A percentile compares a stretch with the other conserved stretches of the same genome.
Conservation (phyloP, 2,329 filamentous ascomycete genomes). For the Thermothelomyces thermophilus region DNA sequence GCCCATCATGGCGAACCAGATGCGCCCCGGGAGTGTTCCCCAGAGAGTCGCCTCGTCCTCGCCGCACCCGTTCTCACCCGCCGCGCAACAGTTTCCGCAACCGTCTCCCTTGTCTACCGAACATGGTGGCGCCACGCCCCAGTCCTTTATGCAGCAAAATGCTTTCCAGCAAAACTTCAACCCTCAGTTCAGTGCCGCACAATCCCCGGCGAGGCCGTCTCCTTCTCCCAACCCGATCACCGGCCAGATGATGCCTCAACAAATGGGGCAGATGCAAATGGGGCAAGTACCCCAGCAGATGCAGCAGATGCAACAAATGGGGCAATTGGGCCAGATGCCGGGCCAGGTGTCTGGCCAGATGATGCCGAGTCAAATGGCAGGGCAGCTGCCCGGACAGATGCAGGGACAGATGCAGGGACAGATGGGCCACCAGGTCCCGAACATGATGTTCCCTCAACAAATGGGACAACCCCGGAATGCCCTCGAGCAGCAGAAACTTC, state of each 20-base stretch:
- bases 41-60: constrained; percentile 87
- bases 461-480: constrained; percentile 44
- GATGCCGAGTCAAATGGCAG: constrained; percentile 26
- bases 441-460: constrained; percentile 33
- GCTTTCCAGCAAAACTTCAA: constrained; percentile 53
- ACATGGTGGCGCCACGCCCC: constrained; percentile 61
- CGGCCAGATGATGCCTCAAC: constrained; percentile 49
- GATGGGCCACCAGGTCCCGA: constrained; percentile 16
- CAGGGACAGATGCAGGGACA: constrained; percentile 28
- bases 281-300: constrained; percentile 45
- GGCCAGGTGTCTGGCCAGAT: constrained; percentile 26
- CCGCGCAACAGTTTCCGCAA: constrained; percentile 65
- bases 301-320: constrained; percentile 40
- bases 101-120: constrained; percentile 72
- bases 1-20: constrained; percentile 81
- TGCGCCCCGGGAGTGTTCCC: constrained; percentile 62
- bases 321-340: constrained; percentile 48
- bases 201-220: constrained; percentile 50
- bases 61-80: constrained; percentile 81
- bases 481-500: constrained; percentile 67
- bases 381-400: constrained; percentile 37
- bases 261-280: constrained; percentile 37
- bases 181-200: constrained; percentile 51
- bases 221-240: constrained; percentile 48
- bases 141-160: constrained; percentile 61